Conservation (phyloP, 23 red algal species). For the Gracilaria domingensis region DNA sequence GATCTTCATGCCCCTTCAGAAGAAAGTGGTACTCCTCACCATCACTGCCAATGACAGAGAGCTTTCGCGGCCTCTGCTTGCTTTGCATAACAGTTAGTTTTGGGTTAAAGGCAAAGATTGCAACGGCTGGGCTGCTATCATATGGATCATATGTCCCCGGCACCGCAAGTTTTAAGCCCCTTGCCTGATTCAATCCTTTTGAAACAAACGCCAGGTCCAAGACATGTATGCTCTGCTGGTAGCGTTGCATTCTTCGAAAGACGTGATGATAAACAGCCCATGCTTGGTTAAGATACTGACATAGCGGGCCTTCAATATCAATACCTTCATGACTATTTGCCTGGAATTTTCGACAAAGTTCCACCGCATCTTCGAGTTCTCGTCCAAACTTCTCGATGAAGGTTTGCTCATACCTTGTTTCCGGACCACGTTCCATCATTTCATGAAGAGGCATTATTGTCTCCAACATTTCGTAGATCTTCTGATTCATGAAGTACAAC, state of each 20-base stretch:
- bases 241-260: constrained; percentile 87
- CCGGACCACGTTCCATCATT: constrained; percentile 85
- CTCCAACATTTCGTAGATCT: constrained; percentile 93
- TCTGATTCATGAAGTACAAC: constrained; percentile 90
- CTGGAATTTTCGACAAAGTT: constrained; percentile 78
- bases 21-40: constrained; percentile 95
- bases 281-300: constrained; percentile 86
- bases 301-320: constrained; percentile 31
- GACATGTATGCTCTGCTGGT: constrained; percentile 61
- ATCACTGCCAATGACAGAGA: constrained; percentile 92
- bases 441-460: constrained; percentile 90
- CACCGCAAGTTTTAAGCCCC: constrained; percentile 80
- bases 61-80: constrained; percentile 95
- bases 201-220: constrained; percentile 90
- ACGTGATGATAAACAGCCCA: constrained; percentile 92
- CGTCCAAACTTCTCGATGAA: constrained; percentile 92
- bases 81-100: constrained; percentile 87
- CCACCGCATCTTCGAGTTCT: constrained; percentile 84
- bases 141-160: constrained; percentile 90
- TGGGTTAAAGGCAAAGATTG: constrained; percentile 79
- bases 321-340: constrained; percentile 40
- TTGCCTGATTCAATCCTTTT: constrained; percentile 64
- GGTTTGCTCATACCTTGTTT: constrained; percentile 76
- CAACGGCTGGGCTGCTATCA: constrained; percentile 60
- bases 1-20: constrained; percentile 98